Conservation (phyloP, 768 basidiomycete species). For the Albatrellus ellisii region DNA sequence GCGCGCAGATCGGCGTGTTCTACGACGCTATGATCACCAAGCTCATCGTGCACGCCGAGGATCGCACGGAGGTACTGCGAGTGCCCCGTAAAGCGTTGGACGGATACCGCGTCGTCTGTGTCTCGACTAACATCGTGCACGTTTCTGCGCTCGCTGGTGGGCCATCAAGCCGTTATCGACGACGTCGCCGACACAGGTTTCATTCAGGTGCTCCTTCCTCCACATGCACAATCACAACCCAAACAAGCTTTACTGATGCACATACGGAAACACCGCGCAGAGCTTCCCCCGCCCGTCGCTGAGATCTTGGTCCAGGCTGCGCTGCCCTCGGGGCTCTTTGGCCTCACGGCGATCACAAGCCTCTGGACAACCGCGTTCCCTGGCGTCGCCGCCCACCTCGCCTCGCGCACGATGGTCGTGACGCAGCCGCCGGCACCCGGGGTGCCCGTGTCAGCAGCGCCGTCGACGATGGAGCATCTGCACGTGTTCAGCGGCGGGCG, state of each 20-base stretch:
- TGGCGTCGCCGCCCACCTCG: conserved; percentile 39
- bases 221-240: no score
- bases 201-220: conserved; percentile 42
- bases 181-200: conserved; percentile 88
- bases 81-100: conserved; percentile 70
- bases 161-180: conserved; percentile 59
- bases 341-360: conserved; percentile 37
- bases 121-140: conserved; percentile 87
- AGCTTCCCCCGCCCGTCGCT: conserved; percentile 57
- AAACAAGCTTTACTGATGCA: background rate
- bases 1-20: conserved; percentile 72
- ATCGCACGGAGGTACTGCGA: conserved; percentile 77
- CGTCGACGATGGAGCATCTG: conserved; percentile 54
- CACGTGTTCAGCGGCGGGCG: conserved; percentile 57
- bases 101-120: conserved; percentile 83
- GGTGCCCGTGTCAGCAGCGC: conserved; percentile 38
- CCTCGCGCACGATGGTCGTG: conserved; percentile 56
- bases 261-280: conserved; percentile 62
- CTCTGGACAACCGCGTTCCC: conserved; percentile 27
- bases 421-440: conserved; percentile 47
- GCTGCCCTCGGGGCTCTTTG: conserved; percentile 22
- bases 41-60: conserved; percentile 76
- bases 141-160: conserved; percentile 67
- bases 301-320: conserved; percentile 67
- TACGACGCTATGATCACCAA: conserved; percentile 92